These are phyloP conservation scores for Fusarium brachygibbosum DNA, from an alignment of 2,329 filamentous ascomycete species.

Conservation along the genomic window DNA sequence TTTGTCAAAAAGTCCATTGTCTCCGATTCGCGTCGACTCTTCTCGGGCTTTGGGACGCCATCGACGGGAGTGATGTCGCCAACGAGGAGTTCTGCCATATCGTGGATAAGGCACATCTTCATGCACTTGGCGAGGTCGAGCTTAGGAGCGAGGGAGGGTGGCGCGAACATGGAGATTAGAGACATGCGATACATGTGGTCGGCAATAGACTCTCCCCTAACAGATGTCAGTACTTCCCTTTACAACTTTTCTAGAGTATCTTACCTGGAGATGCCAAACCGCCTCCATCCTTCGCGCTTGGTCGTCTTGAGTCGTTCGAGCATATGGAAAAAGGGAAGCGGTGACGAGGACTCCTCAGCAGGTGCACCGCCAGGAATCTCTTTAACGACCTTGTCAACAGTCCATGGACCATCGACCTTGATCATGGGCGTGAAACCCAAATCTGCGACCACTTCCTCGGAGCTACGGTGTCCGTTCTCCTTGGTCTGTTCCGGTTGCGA, in stretches of 20 bases:
- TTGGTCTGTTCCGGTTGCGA: conserved; percentile 47
- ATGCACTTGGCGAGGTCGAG: conserved; percentile 88
- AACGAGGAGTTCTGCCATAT: conserved; percentile 96
- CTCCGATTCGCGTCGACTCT: conserved; percentile 85
- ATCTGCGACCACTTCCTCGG: conserved; percentile 40
- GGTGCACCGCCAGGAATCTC: conserved; percentile 70
- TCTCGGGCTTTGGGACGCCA: conserved; percentile 85
- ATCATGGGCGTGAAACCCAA: conserved; percentile 55
- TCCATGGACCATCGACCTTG: conserved; percentile 64
- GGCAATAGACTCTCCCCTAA: conserved; percentile 86
- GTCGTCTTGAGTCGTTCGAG: conserved; percentile 95
- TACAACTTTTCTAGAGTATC: background rate
- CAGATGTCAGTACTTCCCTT: background rate
- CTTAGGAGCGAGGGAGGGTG: conserved; percentile 75
- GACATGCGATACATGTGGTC: conserved; percentile 99
- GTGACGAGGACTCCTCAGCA: conserved; percentile 74
- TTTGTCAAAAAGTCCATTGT: conserved; percentile 93
- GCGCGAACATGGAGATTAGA: conserved; percentile 92
- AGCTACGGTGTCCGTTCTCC: conserved; percentile 37
- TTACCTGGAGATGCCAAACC: conserved; percentile 80
- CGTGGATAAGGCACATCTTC: conserved; percentile 95
- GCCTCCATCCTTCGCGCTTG: conserved; percentile 94
- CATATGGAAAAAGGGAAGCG: conserved; percentile 93
- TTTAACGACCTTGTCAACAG: conserved; percentile 73
- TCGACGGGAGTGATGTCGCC: conserved; percentile 98